Evolutionary conservation across 2,329 filamentous ascomycete genomes (phyloP).

Genomic region (Colletotrichum plurivorum): DNA sequence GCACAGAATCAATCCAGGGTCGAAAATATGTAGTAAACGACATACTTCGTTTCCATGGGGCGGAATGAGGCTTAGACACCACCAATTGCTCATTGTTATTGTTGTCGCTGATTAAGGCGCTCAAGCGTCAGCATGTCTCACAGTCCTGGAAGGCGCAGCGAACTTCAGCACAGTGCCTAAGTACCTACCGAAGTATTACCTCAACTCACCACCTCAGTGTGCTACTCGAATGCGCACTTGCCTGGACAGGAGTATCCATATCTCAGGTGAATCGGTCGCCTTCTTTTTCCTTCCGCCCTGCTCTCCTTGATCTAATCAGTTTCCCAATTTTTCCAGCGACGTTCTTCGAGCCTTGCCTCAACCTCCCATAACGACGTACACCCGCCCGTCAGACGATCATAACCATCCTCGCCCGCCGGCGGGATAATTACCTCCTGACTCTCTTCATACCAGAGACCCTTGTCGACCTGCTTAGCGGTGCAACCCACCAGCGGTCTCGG

Average conservation of each 20-base stretch:
- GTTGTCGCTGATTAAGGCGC: slow-evolving; percentile 22
- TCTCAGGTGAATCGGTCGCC: too few species aligned
- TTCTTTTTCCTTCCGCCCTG: too few species aligned
- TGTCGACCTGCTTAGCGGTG: slow-evolving; percentile 28
- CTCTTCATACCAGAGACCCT: background rate
- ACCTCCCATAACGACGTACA: too few species aligned
- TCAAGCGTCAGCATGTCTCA: slow-evolving; percentile 23
- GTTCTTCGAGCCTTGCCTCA: too few species aligned
- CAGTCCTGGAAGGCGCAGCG: background rate
- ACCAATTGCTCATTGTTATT: background rate
- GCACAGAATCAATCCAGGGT: too few species aligned
- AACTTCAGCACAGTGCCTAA: background rate
- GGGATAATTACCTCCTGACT: background rate
- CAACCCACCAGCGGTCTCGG: slow-evolving; percentile 38
- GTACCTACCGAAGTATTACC: too few species aligned
- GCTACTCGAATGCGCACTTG: too few species aligned
- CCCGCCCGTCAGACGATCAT: background rate
- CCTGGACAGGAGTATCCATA: too few species aligned
- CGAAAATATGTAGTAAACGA: too few species aligned
- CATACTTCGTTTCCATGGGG: background rate
- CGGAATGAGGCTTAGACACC: slow-evolving; percentile 6
- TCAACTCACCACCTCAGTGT: too few species aligned
- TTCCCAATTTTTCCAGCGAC: too few species aligned
- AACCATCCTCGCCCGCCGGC: background rate
- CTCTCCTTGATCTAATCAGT: too few species aligned